These are phyloP conservation scores for Chaetomiaceae sp. DNA, from an alignment of 2,329 filamentous ascomycete genomes.

Conservation along the genomic window DNA sequence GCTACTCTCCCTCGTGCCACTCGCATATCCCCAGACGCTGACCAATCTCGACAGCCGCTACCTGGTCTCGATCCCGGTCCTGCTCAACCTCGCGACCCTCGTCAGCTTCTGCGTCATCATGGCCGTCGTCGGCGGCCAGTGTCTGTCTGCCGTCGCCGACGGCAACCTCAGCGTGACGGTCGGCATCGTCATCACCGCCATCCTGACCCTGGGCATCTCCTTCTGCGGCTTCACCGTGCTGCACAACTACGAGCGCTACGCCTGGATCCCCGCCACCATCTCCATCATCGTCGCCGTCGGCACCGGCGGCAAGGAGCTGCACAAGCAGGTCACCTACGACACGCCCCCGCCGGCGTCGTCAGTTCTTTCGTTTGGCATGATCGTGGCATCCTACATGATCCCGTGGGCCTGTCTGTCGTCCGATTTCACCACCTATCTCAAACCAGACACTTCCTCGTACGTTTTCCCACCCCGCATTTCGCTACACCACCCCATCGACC, in stretches of 20 bases:
- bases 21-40: background rate
- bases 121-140: slow-evolving; percentile 56
- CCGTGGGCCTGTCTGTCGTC: slow-evolving; percentile 56
- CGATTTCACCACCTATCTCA: slow-evolving; percentile 58
- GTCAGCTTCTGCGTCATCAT: slow-evolving; percentile 60
- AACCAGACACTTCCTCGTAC: slow-evolving; percentile 49
- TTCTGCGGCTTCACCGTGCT: slow-evolving; percentile 57
- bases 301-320: slow-evolving; percentile 46
- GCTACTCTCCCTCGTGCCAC: no score
- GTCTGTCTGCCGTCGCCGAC: slow-evolving; percentile 48
- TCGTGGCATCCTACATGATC: slow-evolving; percentile 59
- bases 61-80: slow-evolving; percentile 52
- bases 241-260: slow-evolving; percentile 54
- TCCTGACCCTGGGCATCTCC: slow-evolving; percentile 54
- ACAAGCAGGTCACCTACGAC: slow-evolving; percentile 40
- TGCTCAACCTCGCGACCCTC: slow-evolving; percentile 59
- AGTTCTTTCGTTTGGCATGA: slow-evolving; percentile 53
- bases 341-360: slow-evolving; percentile 40
- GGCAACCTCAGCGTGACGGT: slow-evolving; percentile 47
- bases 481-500: no score
- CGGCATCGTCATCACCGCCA: slow-evolving; percentile 56
- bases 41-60: slow-evolving; percentile 39
- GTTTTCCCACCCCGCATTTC: slow-evolving; percentile 20
- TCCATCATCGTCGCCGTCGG: slow-evolving; percentile 51
- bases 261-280: slow-evolving; percentile 52